Evolutionary conservation across 305 asterid species (phyloP).

Genomic region (Nicotiana rustica): DNA sequence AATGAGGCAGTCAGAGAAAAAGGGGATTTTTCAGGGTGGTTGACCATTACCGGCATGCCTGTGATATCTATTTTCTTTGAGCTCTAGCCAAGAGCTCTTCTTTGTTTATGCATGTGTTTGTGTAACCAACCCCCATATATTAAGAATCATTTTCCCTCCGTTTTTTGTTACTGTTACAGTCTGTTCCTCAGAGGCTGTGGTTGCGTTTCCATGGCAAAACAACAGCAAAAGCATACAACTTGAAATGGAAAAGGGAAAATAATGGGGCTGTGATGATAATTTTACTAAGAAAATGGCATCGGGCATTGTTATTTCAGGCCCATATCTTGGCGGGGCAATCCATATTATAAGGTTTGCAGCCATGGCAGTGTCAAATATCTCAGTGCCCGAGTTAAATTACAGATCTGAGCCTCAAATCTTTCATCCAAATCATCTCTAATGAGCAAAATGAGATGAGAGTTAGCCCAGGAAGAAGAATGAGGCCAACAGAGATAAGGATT

Average conservation of each 20-base stretch:
- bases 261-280: not conserved
- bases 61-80: not conserved
- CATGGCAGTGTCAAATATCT: not conserved
- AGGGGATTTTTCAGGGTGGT: constrained; percentile 9
- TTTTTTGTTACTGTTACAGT: too few relatives aligned
- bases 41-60: not conserved
- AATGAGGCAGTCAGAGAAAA: not conserved
- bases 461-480: not conserved
- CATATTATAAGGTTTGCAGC: not conserved
- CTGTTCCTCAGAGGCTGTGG: too few relatives aligned
- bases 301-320: not conserved
- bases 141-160: too few relatives aligned
- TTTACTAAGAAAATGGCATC: constrained; percentile 1
- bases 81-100: not conserved
- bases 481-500: not conserved
- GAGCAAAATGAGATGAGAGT: too few relatives aligned
- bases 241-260: not conserved
- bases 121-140: too few relatives aligned
- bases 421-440: not conserved
- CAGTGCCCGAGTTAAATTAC: not conserved
- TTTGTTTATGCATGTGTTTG: not conserved
- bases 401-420: not conserved
- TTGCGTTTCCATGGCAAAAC: not conserved
- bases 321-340: not conserved
- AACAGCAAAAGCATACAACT: not conserved